Evolutionary conservation across 805 yeast species (phyloP).

Genomic region (Myxozyma vanderwaltii): DNA sequence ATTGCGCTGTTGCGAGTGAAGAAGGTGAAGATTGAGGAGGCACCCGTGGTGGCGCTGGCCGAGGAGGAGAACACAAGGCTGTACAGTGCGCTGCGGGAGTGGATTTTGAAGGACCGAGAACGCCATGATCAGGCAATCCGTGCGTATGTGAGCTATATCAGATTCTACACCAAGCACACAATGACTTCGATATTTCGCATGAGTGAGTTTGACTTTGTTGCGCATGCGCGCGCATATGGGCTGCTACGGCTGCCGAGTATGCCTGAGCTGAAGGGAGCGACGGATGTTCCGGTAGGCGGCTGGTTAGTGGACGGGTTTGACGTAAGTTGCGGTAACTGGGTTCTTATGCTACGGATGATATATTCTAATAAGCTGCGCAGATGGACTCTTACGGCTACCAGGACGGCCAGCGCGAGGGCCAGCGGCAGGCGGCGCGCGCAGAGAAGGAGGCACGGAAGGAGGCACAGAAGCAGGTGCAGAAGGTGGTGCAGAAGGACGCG

Average conservation of each 20-base stretch:
- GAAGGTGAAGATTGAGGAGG: conserved; percentile 50
- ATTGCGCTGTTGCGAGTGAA: conserved; percentile 78
- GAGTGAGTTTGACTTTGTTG: conserved; percentile 67
- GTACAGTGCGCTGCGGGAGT: conserved; percentile 44
- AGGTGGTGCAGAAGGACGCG: conserved; percentile 27
- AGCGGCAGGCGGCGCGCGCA: conserved; percentile 58
- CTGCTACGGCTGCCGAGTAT: conserved; percentile 82
- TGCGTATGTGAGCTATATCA: conserved; percentile 79
- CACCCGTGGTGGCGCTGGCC: conserved; percentile 1
- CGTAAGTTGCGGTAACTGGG: conserved; percentile 9
- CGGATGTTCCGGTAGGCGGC: conserved; percentile 64
- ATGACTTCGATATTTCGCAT: conserved; percentile 86
- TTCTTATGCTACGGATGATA: neutral
- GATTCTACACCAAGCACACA: conserved; percentile 83
- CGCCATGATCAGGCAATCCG: conserved; percentile 76
- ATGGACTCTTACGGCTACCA: conserved; percentile 67
- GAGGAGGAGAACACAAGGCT: conserved; percentile 35
- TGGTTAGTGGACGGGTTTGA: conserved; percentile 69
- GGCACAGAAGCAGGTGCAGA: conserved; percentile 38
- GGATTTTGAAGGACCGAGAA: conserved; percentile 72
- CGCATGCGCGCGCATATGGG: conserved; percentile 76
- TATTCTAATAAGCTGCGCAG: neutral
- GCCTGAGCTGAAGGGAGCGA: conserved; percentile 70
- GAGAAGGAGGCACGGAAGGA: conserved; percentile 37
- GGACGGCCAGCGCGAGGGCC: conserved; percentile 64